A percentile compares a stretch with the other conserved stretches of the same genome.
phyloP scores from a whole-genome alignment of 176 grass and related monocot genomes.

The Pontederia paniculata region DNA sequence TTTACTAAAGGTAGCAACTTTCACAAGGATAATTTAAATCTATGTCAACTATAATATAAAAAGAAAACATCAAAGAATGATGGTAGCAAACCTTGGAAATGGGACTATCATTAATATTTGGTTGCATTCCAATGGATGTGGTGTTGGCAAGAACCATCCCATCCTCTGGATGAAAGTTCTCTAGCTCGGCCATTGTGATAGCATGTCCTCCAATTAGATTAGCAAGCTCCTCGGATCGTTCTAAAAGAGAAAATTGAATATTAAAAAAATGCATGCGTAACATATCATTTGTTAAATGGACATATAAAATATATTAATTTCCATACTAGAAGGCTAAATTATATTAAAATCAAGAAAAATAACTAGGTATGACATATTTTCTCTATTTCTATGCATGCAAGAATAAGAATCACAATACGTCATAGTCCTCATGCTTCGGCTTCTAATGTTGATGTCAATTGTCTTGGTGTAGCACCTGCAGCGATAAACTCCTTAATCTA shows the following conservation, averaged over 20 bases:
- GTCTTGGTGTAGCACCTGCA: too few relatives aligned
- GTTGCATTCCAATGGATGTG: constrained; percentile 86
- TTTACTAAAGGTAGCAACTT: too few relatives aligned
- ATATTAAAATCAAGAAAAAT: too few relatives aligned
- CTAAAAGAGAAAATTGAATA: constrained; percentile 28
- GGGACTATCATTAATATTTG: constrained; percentile 74
- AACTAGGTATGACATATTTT: background rate
- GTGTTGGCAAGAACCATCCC: constrained; percentile 97
- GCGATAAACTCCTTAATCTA: too few relatives aligned
- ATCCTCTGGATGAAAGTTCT: constrained; percentile 69
- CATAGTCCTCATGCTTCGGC: too few relatives aligned
- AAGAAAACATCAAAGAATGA: too few relatives aligned
- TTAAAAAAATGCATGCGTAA: background rate
- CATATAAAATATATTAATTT: background rate
- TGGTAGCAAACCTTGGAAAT: constrained; percentile 44
- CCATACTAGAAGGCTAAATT: background rate
- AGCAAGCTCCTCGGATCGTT: constrained; percentile 62
- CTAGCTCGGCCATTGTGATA: constrained; percentile 53
- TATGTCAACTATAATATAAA: too few relatives aligned
- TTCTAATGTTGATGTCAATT: too few relatives aligned
- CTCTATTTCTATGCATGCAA: too few relatives aligned
- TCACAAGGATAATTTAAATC: too few relatives aligned
- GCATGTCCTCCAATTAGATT: constrained; percentile 61
- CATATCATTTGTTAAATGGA: too few relatives aligned
- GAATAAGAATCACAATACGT: too few relatives aligned